Evolutionary conservation across 192 early-diverging fungal genomes (phyloP).

Genomic region (Linnemannia schmuckeri): DNA sequence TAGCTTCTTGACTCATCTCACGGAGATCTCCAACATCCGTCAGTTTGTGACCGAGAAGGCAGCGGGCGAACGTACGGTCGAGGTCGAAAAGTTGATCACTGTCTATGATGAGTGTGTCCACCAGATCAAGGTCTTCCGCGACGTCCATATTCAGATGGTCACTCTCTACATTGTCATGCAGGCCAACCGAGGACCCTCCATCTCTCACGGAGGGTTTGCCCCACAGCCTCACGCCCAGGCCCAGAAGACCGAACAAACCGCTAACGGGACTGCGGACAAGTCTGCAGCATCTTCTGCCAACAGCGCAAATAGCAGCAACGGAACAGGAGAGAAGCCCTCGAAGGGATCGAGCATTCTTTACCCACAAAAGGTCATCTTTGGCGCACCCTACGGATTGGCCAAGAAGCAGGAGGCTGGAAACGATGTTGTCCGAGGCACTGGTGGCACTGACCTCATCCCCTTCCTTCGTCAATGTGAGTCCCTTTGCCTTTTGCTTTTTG

Average conservation of each 20-base stretch:
- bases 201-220: conserved; percentile 71
- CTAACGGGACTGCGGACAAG: background rate
- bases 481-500: conserved; percentile 8
- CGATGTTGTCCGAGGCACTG: conserved; percentile 79
- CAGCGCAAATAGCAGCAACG: background rate
- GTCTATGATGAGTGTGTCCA: conserved; percentile 87
- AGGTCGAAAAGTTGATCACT: conserved; percentile 61
- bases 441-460: conserved; percentile 90
- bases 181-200: conserved; percentile 77
- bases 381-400: conserved; percentile 64
- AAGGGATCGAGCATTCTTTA: conserved; percentile 48
- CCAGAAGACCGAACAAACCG: background rate
- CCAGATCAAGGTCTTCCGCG: conserved; percentile 88
- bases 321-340: background rate
- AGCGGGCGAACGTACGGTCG: conserved; percentile 18
- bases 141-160: conserved; percentile 94
- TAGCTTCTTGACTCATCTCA: conserved; percentile 84
- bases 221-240: conserved; percentile 30
- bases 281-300: background rate
- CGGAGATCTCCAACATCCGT: conserved; percentile 74
- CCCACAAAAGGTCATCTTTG: conserved; percentile 40
- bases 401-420: conserved; percentile 68
- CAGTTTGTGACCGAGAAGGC: conserved; percentile 66
- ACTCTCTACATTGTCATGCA: conserved; percentile 91
- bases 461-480: conserved; percentile 75